Evolutionary conservation across 179 eudicot species (phyloP).

Genomic region (Silene coronaria): DNA sequence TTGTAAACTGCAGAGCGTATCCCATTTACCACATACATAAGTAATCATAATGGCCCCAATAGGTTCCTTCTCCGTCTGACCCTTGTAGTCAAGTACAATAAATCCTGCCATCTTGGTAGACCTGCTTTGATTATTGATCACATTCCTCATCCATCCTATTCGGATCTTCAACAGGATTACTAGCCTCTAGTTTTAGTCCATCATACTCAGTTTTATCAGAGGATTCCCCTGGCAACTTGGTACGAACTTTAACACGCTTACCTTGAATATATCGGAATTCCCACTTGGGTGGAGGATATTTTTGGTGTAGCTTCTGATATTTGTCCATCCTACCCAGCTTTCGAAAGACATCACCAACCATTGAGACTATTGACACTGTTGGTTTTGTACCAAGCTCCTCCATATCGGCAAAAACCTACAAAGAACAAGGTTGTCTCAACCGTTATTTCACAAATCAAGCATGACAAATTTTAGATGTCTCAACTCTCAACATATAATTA

Average conservation of each 20-base stretch:
- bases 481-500: background rate
- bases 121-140: conserved; percentile 18
- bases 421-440: background rate
- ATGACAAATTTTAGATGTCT: background rate
- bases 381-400: conserved; percentile 87
- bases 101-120: conserved; percentile 14
- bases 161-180: background rate
- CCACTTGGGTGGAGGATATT: conserved; percentile 86
- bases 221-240: conserved; percentile 32
- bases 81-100: background rate
- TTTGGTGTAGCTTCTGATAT: conserved; percentile 54
- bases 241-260: conserved; percentile 59
- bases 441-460: background rate
- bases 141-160: conserved; percentile 21
- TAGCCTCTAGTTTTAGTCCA: conserved; percentile 14
- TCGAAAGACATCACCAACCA: conserved; percentile 67
- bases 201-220: conserved; percentile 17
- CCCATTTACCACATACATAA: background rate
- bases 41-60: background rate
- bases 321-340: conserved; percentile 86
- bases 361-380: conserved; percentile 52
- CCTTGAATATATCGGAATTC: conserved; percentile 74
- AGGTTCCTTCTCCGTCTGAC: conserved; percentile 8
- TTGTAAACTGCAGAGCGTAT: background rate
- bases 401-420: conserved; percentile 88